Evolutionary conservation across 345 rosid genomes (phyloP), one percentile per base, ranked within the genome.

Genomic region (Schrenkiella parvula): DNA sequence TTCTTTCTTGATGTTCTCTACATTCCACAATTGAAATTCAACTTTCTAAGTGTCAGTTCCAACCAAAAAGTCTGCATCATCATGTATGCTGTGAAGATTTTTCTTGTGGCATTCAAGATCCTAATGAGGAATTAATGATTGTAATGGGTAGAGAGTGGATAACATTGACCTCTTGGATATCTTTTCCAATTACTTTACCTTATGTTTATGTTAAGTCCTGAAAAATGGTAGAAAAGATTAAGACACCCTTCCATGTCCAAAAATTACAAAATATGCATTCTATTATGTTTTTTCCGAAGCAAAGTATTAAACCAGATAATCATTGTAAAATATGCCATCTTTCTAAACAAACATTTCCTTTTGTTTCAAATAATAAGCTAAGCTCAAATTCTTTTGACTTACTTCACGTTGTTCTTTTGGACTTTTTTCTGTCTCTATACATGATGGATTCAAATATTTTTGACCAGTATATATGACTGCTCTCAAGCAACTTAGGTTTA

Each of bases 51-150:
- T n/a, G 35, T 66, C 0, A 50, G 35, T n/a, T 48, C 5, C 4
- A 0, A 50, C 70, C 0, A 47, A 21, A 0, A 1, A n/a, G 1
- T 1, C 4, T 32, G 14, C 34, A 14, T 0, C 29, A n/a, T 4
- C 8, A 10, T 0, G 2, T 64, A 0, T 65, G 35, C 35, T 65
- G 48, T 48, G 70, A 65, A 34, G 23, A 34, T 0, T 0, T 0
- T 21, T 48, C 17, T 35, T 66, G 48, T 51, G 23, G 0, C 2
- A 5, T 35, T 14, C 59, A 66, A 11, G 59, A 4, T 35, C 60
- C 0, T 64, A 1, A 22, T 7, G 58, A 0, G 6, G 46, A 3
- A 0, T 35, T 51, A 66, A 23, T 9, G 70, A 37, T 66, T 66
- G 48, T 47, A 11, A 2, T 22, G 47, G 59, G 25, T 66, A 66